Conservation (phyloP, 2,329 filamentous ascomycete species). For the Talaromyces sp. region DNA sequence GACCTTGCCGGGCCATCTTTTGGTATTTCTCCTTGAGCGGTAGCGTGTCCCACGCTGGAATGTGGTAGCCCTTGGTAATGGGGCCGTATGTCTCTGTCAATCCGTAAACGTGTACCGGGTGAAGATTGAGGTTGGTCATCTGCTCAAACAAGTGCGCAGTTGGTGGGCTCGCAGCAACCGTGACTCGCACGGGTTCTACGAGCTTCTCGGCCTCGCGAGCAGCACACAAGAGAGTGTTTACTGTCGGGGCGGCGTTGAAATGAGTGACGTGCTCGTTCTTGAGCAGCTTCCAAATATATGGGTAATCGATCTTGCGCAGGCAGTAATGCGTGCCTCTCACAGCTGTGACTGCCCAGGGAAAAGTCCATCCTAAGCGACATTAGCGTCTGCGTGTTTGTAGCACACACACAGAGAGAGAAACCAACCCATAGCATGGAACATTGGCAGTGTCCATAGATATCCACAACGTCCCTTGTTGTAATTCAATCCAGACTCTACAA, state of each 20-base stretch:
- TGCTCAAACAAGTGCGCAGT: slow-evolving; percentile 86
- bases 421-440: slow-evolving; percentile 65
- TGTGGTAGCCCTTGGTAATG: slow-evolving; percentile 86
- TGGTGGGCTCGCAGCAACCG: slow-evolving; percentile 87
- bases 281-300: slow-evolving; percentile 82
- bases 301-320: slow-evolving; percentile 90
- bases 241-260: slow-evolving; percentile 92
- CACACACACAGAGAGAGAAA: slow-evolving; percentile 42
- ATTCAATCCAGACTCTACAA: slow-evolving; percentile 85
- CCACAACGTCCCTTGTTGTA: slow-evolving; percentile 63
- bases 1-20: slow-evolving; percentile 89
- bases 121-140: slow-evolving; percentile 82
- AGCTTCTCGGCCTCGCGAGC: slow-evolving; percentile 69
- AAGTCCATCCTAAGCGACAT: slow-evolving; percentile 61
- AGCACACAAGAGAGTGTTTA: slow-evolving; percentile 88
- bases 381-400: background rate
- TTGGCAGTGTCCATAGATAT: slow-evolving; percentile 88
- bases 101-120: slow-evolving; percentile 91
- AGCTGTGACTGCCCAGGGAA: slow-evolving; percentile 88
- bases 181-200: slow-evolving; percentile 70
- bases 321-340: slow-evolving; percentile 94
- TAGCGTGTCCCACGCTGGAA: slow-evolving; percentile 78
- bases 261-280: slow-evolving; percentile 87
- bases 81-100: slow-evolving; percentile 86
- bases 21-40: slow-evolving; percentile 72